phyloP scores from a whole-genome alignment of 148 eudicot species.

The Suaeda aralocaspica region DNA sequence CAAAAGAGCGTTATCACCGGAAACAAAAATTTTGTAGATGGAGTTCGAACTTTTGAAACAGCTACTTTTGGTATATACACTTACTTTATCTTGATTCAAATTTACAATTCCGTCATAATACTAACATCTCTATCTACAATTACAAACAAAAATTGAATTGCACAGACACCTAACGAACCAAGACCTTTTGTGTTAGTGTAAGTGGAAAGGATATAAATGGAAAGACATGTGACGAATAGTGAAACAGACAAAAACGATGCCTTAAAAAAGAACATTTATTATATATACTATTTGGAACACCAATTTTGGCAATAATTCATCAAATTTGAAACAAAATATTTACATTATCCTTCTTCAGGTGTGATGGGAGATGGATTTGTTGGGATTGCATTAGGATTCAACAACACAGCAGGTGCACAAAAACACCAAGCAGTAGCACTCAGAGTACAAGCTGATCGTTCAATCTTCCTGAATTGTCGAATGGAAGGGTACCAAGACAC shows the following conservation, averaged over 20 bases:
- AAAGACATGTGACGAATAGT: no score
- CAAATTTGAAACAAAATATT: no score
- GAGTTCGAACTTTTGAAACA: conserved; percentile 54
- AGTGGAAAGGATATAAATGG: no score
- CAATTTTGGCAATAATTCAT: no score
- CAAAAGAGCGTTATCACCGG: conserved; percentile 71
- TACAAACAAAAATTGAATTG: no score
- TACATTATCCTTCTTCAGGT: conserved; percentile 27
- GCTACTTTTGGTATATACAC: conserved; percentile 73
- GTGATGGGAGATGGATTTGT: conserved; percentile 68
- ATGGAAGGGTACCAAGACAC: conserved; percentile 73
- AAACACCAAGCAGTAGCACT: conserved; percentile 85
- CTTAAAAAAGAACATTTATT: no score
- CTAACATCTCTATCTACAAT: no score
- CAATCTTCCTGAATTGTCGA: conserved; percentile 65
- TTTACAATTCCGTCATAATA: no score
- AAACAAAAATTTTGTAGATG: conserved; percentile 66
- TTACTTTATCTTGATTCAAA: not conserved
- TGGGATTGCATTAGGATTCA: conserved; percentile 64
- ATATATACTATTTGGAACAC: no score
- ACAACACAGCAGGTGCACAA: conserved; percentile 73
- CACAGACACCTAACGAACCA: no score
- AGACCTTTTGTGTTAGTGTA: no score
- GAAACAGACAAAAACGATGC: no score
- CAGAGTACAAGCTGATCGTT: conserved; percentile 55